Percentiles rank a stretch among this genome's conserved stretches.
Evolutionary conservation across 1,139 yeast genomes (phyloP).

Genomic region (Blastobotrys serpentis): DNA sequence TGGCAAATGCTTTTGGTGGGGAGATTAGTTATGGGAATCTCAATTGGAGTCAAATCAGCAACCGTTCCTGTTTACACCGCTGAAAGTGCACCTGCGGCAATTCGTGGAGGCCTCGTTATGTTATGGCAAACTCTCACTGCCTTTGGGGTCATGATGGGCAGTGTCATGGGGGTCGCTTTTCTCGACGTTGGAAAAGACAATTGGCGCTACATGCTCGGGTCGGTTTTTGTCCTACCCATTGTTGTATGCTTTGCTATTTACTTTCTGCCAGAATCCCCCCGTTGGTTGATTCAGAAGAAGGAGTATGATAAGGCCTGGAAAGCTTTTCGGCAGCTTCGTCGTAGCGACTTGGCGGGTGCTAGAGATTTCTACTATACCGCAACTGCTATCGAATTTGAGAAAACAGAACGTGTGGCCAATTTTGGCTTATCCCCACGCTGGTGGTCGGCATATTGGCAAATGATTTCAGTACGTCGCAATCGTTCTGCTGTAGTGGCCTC

Average conservation of each 20-base stretch:
- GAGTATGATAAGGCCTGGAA: conserved; percentile 45
- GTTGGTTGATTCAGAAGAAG: conserved; percentile 46
- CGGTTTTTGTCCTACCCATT: not conserved
- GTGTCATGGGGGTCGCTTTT: not conserved
- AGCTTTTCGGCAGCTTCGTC: not conserved
- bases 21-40: not conserved
- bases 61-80: conserved; percentile 65
- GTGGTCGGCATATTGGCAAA: not conserved
- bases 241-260: conserved; percentile 16
- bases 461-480: not conserved
- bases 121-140: conserved; percentile 88
- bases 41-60: not conserved
- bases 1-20: not conserved
- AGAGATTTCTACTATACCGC: not conserved
- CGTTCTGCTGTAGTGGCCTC: not conserved
- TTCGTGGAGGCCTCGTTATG: conserved; percentile 79
- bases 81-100: conserved; percentile 70
- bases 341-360: not conserved
- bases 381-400: not conserved
- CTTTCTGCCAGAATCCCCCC: conserved; percentile 48
- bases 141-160: conserved; percentile 46
- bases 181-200: not conserved
- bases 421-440: not conserved
- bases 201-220: not conserved
- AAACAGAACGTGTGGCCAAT: not conserved